These are phyloP conservation scores for Fusarium sp. DNA, from an alignment of 2,329 filamentous ascomycete species.

Conservation along the genomic window DNA sequence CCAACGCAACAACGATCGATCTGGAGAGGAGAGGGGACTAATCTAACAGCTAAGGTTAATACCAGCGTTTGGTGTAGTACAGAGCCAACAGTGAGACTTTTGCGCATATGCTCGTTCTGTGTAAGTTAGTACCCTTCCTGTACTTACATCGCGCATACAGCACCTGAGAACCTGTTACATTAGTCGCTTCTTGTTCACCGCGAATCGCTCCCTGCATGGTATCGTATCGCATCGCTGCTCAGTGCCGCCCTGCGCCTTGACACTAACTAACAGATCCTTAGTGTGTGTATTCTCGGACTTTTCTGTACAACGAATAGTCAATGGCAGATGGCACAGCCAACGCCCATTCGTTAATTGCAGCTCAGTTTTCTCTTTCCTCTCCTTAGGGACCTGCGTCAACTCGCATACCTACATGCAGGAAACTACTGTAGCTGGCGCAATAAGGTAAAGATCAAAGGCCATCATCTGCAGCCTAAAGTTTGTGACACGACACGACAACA, in stretches of 20 bases:
- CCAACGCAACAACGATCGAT: constrained; percentile 27
- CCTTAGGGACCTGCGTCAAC: constrained; percentile 44
- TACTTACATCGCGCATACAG: constrained; percentile 7
- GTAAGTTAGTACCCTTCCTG: neutral
- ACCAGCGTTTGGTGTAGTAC: constrained; percentile 9
- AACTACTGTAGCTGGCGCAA: constrained; percentile 35
- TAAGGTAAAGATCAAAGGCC: constrained; percentile 36
- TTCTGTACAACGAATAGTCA: constrained; percentile 2
- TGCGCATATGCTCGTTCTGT: neutral
- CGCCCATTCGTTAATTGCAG: constrained; percentile 44
- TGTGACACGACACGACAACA: constrained; percentile 34
- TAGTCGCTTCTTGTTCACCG: constrained; percentile 22
- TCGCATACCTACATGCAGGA: constrained; percentile 29
- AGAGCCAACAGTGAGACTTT: constrained; percentile 1
- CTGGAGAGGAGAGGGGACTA: constrained; percentile 14
- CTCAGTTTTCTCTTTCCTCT: constrained; percentile 49
- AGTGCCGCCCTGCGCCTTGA: constrained; percentile 39
- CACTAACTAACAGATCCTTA: constrained; percentile 10
- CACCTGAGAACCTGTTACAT: constrained; percentile 5
- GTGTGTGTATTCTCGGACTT: neutral
- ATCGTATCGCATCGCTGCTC: constrained; percentile 40
- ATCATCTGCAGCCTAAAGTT: constrained; percentile 26
- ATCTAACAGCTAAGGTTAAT: neutral
- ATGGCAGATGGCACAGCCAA: constrained; percentile 13
- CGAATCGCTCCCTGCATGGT: constrained; percentile 25